Evolutionary conservation across 2,329 filamentous ascomycete genomes (phyloP).

Genomic region (Aspergillus sp.): DNA sequence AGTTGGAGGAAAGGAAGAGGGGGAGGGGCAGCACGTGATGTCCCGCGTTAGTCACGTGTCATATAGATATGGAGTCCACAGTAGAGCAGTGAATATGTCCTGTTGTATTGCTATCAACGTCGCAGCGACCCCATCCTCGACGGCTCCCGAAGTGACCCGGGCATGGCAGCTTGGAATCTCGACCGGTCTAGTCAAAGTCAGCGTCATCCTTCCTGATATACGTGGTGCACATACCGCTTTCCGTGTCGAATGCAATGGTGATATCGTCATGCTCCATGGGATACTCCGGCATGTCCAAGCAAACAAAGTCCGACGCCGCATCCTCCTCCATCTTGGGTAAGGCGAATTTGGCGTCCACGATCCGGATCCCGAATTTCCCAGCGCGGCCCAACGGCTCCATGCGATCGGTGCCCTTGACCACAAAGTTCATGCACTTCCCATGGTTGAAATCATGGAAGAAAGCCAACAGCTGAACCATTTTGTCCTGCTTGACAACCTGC

Average conservation of each 20-base stretch:
- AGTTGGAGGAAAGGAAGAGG: conserved; percentile 9
- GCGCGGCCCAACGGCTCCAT: conserved; percentile 61
- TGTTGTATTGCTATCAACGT: conserved; percentile 20
- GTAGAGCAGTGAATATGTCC: no score
- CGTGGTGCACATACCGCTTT: conserved; percentile 51
- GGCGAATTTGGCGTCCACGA: conserved; percentile 86
- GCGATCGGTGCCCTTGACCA: conserved; percentile 71
- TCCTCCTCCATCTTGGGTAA: conserved; percentile 53
- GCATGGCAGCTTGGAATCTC: conserved; percentile 29
- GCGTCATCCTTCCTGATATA: no score
- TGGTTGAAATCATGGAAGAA: conserved; percentile 86
- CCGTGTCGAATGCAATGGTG: conserved; percentile 70
- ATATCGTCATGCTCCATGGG: conserved; percentile 91
- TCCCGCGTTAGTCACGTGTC: conserved; percentile 1
- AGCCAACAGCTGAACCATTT: conserved; percentile 65
- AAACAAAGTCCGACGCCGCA: conserved; percentile 61
- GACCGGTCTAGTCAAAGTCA: no score
- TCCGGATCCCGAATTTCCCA: conserved; percentile 62
- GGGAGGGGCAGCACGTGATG: no score
- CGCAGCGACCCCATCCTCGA: conserved; percentile 34
- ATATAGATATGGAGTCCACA: no score
- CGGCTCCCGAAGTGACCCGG: conserved; percentile 29
- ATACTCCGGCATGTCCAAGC: conserved; percentile 77
- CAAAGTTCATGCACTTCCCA: conserved; percentile 81
- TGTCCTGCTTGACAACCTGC: conserved; percentile 69